Conservation (phyloP, 2,329 filamentous ascomycete species). For the Aurifilum marmelostoma region DNA sequence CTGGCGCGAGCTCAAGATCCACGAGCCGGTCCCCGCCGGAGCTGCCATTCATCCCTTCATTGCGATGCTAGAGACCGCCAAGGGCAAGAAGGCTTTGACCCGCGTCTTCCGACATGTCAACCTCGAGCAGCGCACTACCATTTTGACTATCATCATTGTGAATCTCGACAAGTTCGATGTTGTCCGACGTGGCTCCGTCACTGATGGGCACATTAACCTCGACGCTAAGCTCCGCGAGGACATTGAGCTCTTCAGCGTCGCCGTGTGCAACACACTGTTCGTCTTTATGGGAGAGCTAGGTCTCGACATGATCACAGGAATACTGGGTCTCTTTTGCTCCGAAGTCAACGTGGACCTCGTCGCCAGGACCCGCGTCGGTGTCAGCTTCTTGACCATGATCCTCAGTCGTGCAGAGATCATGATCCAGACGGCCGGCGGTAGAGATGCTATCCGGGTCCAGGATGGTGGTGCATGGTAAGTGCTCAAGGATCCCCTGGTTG, state of each 20-base stretch:
- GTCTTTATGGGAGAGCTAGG: slow-evolving; percentile 89
- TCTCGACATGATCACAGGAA: slow-evolving; percentile 86
- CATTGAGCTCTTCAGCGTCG: slow-evolving; percentile 84
- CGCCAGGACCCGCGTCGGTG: slow-evolving; percentile 82
- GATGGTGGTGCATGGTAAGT: slow-evolving; percentile 59
- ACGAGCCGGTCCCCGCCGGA: slow-evolving; percentile 79
- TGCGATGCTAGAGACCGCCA: slow-evolving; percentile 88
- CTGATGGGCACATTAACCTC: slow-evolving; percentile 71
- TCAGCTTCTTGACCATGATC: slow-evolving; percentile 90
- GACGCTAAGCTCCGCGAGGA: slow-evolving; percentile 82
- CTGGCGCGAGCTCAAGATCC: slow-evolving; percentile 87
- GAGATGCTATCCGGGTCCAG: slow-evolving; percentile 34
- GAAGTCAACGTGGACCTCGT: slow-evolving; percentile 84
- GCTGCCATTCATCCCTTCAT: slow-evolving; percentile 91
- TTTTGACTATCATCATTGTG: slow-evolving; percentile 93
- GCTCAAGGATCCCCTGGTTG: background rate
- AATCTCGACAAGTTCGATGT: slow-evolving; percentile 93
- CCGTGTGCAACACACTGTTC: slow-evolving; percentile 89
- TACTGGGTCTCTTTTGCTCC: slow-evolving; percentile 77
- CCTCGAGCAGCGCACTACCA: slow-evolving; percentile 89
- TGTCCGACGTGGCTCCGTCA: slow-evolving; percentile 77
- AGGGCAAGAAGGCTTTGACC: slow-evolving; percentile 94
- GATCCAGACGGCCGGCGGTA: slow-evolving; percentile 75
- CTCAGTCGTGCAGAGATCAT: slow-evolving; percentile 92
- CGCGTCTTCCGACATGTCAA: slow-evolving; percentile 93